Base-by-base conservation (phyloP, 2,329 filamentous ascomycete genomes). In the Fulvia fulva region DNA sequence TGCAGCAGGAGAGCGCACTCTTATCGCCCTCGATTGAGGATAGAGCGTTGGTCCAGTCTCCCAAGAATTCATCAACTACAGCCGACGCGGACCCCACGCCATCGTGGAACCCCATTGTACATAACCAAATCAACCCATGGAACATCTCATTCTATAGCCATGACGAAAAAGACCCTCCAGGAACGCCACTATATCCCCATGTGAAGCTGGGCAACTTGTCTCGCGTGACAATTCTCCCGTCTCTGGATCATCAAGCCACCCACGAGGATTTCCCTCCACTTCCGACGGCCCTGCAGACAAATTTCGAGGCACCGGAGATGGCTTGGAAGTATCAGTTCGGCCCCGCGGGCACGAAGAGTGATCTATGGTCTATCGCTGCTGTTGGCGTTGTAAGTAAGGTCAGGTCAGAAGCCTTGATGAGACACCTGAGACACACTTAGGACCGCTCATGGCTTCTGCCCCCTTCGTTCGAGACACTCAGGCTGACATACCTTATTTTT, bases 51-150 rank as follows among this genome's bases (percentile, higher is more conserved):
- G 11, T 12, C 11, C 25, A 30, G 47, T 19, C 12, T 50, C 5
- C 16, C 12, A 50, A 32, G 21, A 41, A 41, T 21, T 14, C 30
- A 12, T 32, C 49, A 12, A 12, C 23, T 26, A 49, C 19, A 41
- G 7, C 25, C 30, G 45, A n/a, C 6, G 19, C 19, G n/a, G 19
- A 22, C 9, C 9, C 21, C 8, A 6, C 12, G 25, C 37, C 14
- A 5, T 22, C 49, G 16, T 59, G 53, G 53, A 26, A 28, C 2
- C 57, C 61, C 12, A 30, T 69, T 32, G 67, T 73, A 9, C 73
- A 76, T 58, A 76, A 76, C 57, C 70, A 74, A 52, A 70, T 76
- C 46, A 72, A 69, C 49, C 70, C 71, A 7, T 62, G 62, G 32
- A 74, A 73, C 52, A 68, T 76, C 43, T 73, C 51, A 49, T 49